These are phyloP conservation scores for Lojkania enalia DNA, from an alignment of 2,329 filamentous ascomycete genomes.

Conservation along the genomic window DNA sequence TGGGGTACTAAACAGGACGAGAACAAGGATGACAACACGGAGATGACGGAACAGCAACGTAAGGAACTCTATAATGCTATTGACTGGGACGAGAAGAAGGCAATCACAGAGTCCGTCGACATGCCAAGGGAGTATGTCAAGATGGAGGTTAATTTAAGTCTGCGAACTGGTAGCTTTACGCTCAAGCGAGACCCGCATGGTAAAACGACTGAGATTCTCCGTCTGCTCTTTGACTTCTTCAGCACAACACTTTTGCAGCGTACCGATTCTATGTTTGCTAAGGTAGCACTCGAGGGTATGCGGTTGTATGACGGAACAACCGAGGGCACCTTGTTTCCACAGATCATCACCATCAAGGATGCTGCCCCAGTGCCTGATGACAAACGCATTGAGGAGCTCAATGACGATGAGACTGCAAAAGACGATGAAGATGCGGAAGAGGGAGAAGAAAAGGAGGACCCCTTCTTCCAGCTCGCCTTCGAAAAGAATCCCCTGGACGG, in stretches of 20 bases:
- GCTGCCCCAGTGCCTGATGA: slow-evolving; percentile 63
- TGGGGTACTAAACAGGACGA: slow-evolving; percentile 72
- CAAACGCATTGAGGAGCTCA: slow-evolving; percentile 52
- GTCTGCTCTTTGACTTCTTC: slow-evolving; percentile 92
- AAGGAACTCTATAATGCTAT: slow-evolving; percentile 97
- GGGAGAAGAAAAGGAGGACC: slow-evolving; percentile 61
- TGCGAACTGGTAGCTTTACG: slow-evolving; percentile 96
- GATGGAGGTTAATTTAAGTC: slow-evolving; percentile 85
- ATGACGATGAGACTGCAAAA: slow-evolving; percentile 51
- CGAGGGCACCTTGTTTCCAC: slow-evolving; percentile 83
- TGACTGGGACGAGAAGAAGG: slow-evolving; percentile 96
- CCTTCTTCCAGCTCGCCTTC: slow-evolving; percentile 89
- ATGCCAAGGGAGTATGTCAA: slow-evolving; percentile 89
- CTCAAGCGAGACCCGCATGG: slow-evolving; percentile 82
- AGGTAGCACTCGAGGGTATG: slow-evolving; percentile 88
- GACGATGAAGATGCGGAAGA: slow-evolving; percentile 51
- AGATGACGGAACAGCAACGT: slow-evolving; percentile 93
- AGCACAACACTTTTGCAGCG: slow-evolving; percentile 86
- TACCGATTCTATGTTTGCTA: slow-evolving; percentile 85
- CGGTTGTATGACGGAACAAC: slow-evolving; percentile 96
- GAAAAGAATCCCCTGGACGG: slow-evolving; percentile 95
- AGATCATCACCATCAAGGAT: slow-evolving; percentile 95
- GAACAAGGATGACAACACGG: slow-evolving; percentile 73
- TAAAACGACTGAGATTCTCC: slow-evolving; percentile 78
- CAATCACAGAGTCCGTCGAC: slow-evolving; percentile 83